Evolutionary conservation across 108 stramenopile species (phyloP).

Genomic region (Fragilaria radians): DNA sequence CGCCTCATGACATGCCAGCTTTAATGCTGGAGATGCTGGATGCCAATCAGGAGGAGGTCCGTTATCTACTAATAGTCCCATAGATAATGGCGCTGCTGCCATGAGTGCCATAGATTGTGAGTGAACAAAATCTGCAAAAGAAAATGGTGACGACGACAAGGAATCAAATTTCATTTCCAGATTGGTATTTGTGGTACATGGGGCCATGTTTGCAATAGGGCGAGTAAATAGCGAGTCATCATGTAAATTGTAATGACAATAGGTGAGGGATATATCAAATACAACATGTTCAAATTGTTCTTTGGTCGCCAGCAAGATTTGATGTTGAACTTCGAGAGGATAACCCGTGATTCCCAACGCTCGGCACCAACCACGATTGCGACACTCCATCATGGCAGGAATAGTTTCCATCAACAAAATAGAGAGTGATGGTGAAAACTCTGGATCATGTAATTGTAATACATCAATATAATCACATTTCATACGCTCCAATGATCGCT

Average conservation of each 20-base stretch:
- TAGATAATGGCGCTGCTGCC: slow-evolving; percentile 82
- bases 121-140: slow-evolving; percentile 49
- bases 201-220: slow-evolving; percentile 12
- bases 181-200: not conserved
- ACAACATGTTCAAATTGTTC: slow-evolving; percentile 28
- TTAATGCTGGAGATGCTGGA: slow-evolving; percentile 58
- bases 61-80: slow-evolving; percentile 72
- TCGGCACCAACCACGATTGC: slow-evolving; percentile 50
- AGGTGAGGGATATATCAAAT: slow-evolving; percentile 81
- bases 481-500: slow-evolving; percentile 60
- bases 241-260: slow-evolving; percentile 83
- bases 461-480: slow-evolving; percentile 80
- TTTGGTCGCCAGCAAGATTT: slow-evolving; percentile 52
- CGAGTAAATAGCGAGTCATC: slow-evolving; percentile 46
- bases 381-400: slow-evolving; percentile 62
- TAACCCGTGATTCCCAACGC: slow-evolving; percentile 88
- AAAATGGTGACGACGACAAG: not conserved
- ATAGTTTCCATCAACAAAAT: slow-evolving; percentile 71
- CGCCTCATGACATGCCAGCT: slow-evolving; percentile 58
- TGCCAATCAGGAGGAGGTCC: slow-evolving; percentile 70
- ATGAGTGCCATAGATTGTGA: slow-evolving; percentile 37
- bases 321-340: slow-evolving; percentile 76
- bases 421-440: slow-evolving; percentile 70
- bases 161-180: no score
- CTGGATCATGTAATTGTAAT: slow-evolving; percentile 89